Base-by-base conservation (phyloP, 2,329 filamentous ascomycete genomes). In the Fusarium subtropicale region DNA sequence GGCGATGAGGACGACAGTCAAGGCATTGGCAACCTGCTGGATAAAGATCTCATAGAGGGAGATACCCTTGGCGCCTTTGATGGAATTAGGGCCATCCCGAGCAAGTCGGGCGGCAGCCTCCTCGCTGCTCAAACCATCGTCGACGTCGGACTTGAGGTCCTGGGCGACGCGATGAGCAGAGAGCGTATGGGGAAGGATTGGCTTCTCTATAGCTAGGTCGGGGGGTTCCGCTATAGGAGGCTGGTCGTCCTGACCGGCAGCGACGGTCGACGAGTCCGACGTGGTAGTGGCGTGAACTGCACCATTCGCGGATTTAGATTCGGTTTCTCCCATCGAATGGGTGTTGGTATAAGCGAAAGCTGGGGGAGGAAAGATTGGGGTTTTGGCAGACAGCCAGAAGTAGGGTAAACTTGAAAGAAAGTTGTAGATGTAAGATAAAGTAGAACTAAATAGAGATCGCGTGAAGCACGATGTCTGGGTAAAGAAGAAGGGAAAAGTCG, bases 21-120 rank as follows among this genome's bases (percentile, higher is more conserved):
- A 83, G 81, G 90, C 91, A 82, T 93, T 93, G 71, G 90, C 91
- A 73, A 92, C 86, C 82, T 93, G 91, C 76, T 90, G 91, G 81
- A 93, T 80, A 81, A 93, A 86, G 82, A 93, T 91, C 81, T 91
- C 87, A 88, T 90, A 92, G 80, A 90, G 76, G 79, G 90, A 92
- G 81, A 91, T 81, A 79, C 89, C 88, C 81, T 90, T 88, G 83
- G 89, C 87, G 80, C 88, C 87, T 80, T 90, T 87, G 82, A 93
- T 87, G 77, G 86, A 86, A 82, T 93, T 93, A 73, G 87, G 85
- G 72, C 91, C 91, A 86, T 92, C 83, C 76, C 85, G 84, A 78
- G 81, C 80, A 75, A 92, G 85, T 78, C 90, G 90, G 81, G 83
- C 83, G 79, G 86, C 84, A 68, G 90, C 90, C 78, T 92, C 90